phyloP scores from a whole-genome alignment of 2,329 filamentous ascomycete genomes.

The Penicillium fuscoglaucum region DNA sequence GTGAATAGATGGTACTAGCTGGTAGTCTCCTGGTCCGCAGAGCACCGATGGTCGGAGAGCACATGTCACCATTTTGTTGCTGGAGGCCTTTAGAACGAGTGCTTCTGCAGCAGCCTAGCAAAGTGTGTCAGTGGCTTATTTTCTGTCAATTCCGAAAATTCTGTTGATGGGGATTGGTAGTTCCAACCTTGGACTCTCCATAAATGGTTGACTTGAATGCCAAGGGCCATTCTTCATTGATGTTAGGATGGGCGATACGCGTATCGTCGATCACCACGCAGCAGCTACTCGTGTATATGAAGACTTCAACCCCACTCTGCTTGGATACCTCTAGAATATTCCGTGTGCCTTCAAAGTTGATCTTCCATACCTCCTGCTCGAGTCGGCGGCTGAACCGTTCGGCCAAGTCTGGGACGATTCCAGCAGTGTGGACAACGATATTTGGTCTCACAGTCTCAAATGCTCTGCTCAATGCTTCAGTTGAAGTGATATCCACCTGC shows the following conservation, averaged over 20 bases:
- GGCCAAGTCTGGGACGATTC: conserved; percentile 42
- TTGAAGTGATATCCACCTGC: conserved; percentile 38
- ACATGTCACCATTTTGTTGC: conserved; percentile 38
- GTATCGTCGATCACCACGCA: conserved; percentile 57
- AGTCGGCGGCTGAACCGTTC: conserved; percentile 40
- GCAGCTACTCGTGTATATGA: conserved; percentile 59
- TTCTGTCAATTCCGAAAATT: background rate
- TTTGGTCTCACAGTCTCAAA: conserved; percentile 48
- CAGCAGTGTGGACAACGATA: conserved; percentile 57
- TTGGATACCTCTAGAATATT: conserved; percentile 53
- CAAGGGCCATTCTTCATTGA: conserved; percentile 44
- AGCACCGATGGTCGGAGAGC: conserved; percentile 47
- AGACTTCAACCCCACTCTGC: conserved; percentile 46
- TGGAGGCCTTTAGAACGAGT: conserved; percentile 42
- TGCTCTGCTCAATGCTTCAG: conserved; percentile 27
- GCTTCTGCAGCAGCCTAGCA: conserved; percentile 43
- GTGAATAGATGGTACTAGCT: conserved; percentile 46
- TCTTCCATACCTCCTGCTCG: conserved; percentile 45
- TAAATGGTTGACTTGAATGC: conserved; percentile 44
- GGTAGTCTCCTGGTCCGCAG: conserved; percentile 46
- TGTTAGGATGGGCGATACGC: conserved; percentile 37
- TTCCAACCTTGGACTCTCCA: conserved; percentile 45
- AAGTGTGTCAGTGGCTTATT: conserved; percentile 4
- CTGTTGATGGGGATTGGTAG: background rate
- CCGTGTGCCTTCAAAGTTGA: conserved; percentile 57